Base-by-base conservation (phyloP, 805 yeast species). In the Tetrapisispora fleetii region DNA sequence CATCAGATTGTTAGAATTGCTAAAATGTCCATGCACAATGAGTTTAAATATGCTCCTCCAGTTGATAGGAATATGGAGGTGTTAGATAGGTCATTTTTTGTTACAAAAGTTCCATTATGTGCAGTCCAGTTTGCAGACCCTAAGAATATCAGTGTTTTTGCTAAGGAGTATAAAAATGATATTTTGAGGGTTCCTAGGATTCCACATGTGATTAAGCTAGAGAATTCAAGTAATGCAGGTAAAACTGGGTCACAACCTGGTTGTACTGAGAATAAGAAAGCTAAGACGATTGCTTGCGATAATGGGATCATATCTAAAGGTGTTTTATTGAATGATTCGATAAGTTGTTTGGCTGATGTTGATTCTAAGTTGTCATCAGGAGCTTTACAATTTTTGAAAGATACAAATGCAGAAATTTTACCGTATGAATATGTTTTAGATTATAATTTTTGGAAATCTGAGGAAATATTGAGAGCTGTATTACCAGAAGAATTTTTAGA, bases 381-480 rank as follows among this genome's bases (percentile, higher is more conserved):
- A 13, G 73, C 86, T 0, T 53, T 66, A 27, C 65, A 65, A 13
- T 73, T 73, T 49, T 65, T 90, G 2, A 56, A 70, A 14, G 74
- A 76, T 30, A 70, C 72, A 40, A 67, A 72, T 0, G 76, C 80
- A 1, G 60, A 63, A 5, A 61, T 84, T 13, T 64, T 65, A 37
- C 78, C 82, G 1, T 81, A 84, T 58, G 70, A 67, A 3, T 69
- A 87, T 49, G 62, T 58, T 0, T 65, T 93, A 45, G 83, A 73
- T 52, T 93, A 93, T 62, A 74, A 79, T 45, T 86, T 79, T 64
- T 93, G 98, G 98, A 80, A 80, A 55, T 74, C 90, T 0, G 99
- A 95, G 48, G 96, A 93, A 56, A 83, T 93, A 16, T 70, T 93
- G 37, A 71, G 73, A 41, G 77, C 95, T 0, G 77, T 89, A 3